Conservation (phyloP, 139 green algal genomes). For the Haematococcus lacustris region DNA sequence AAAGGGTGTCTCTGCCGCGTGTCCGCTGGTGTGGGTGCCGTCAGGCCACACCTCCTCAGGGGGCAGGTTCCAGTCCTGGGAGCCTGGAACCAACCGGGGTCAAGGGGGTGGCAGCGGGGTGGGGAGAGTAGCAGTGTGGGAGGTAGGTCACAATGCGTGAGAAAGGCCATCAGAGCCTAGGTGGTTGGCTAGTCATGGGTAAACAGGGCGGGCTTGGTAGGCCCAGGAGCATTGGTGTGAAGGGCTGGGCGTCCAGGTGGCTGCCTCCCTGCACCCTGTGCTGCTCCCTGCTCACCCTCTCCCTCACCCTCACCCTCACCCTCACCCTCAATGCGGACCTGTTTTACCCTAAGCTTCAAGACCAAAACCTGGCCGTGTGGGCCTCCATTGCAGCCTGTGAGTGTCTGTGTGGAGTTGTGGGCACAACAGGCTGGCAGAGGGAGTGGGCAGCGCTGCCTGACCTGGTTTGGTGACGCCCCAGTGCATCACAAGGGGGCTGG, state of each 20-base stretch:
- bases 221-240: background rate
- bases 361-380: no score
- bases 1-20: conserved; percentile 59
- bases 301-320: no score
- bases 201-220: background rate
- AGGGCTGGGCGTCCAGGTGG: background rate
- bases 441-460: background rate
- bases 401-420: background rate
- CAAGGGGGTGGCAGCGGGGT: no score
- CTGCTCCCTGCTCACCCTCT: background rate
- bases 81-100: no score
- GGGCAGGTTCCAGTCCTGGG: conserved; percentile 41
- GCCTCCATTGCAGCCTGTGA: background rate
- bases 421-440: background rate
- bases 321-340: no score
- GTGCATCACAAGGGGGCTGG: conserved; percentile 67
- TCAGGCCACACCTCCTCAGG: conserved; percentile 30
- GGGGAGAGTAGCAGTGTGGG: background rate
- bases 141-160: background rate
- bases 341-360: no score
- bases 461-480: conserved; percentile 63
- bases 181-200: background rate
- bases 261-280: background rate
- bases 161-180: background rate
- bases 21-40: conserved; percentile 14